Evolutionary conservation across 495 filamentous ascomycete genomes (phyloP), one percentile per base, ranked within the genome.

Genomic region (Delitschia confertaspora): DNA sequence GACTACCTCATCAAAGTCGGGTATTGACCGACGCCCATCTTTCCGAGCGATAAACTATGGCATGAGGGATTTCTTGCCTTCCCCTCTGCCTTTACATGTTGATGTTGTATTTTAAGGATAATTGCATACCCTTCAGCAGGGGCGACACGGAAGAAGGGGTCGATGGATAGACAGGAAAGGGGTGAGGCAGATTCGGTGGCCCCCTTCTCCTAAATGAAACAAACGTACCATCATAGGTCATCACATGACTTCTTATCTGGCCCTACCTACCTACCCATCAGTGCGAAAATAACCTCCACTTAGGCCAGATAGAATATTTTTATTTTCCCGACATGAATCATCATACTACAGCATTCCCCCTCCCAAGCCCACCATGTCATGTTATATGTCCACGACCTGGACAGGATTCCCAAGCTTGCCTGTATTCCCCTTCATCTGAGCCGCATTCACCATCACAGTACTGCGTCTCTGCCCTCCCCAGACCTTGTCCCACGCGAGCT

Each of bases 371-470:
- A n/a, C n/a, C n/a, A n/a, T n/a, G n/a, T n/a, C n/a, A n/a, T n/a
- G n/a, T 51, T 33, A 59, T 41, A 62, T 60, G 8, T 70, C 65
- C 42, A 80, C 71, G n/a, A 85, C 68, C 57, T 80, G 73, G 3
- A 78, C 71, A 33, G 65, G 60, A 56, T 84, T 87, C 10, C 68
- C 64, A 46, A 91, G 58, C 52, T 69, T 71, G 3, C 79, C 82
- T 7, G 75, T 80, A 38, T 73, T 76, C 9, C 72, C 69, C 60
- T 80, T 75, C 67, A 82, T 82, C 53, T 84, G 72, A 0, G 83
- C 73, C 2, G 85, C 85, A 64, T 93, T 93, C 6, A 89, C 74
- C 73, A 91, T 69, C 56, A 85, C 60, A 0, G 55, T 60, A 68
- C 70, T 16, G 72, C 75, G 17, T 47, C 60, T 30, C 56, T 76